phyloP scores from a whole-genome alignment of 805 yeast species.

The Yarrowia sp. region DNA sequence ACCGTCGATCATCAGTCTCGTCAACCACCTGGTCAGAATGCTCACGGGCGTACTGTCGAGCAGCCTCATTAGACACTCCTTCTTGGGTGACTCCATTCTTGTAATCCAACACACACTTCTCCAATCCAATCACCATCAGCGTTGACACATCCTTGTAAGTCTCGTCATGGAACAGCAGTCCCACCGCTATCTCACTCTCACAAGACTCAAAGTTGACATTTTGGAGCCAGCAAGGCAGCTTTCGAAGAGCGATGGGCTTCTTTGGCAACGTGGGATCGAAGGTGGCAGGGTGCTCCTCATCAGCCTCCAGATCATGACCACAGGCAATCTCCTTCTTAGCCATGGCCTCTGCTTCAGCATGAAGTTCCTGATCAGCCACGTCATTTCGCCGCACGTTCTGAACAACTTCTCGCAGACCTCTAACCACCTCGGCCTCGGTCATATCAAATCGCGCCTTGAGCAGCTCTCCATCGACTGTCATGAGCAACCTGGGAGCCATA shows the following conservation, averaged over 20 bases:
- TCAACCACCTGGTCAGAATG: conserved; percentile 9
- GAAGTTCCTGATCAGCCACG: neutral
- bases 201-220: conserved; percentile 34
- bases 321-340: conserved; percentile 10
- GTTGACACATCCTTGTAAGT: conserved; percentile 10
- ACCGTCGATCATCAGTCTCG: conserved; percentile 30
- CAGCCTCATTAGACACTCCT: neutral
- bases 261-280: conserved; percentile 4
- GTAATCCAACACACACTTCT: neutral
- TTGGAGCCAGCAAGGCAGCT: conserved; percentile 35
- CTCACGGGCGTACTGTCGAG: conserved; percentile 7
- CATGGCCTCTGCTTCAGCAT: neutral
- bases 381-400: conserved; percentile 17
- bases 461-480: conserved; percentile 32
- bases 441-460: conserved; percentile 33
- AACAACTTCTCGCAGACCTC: conserved; percentile 33
- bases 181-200: conserved; percentile 32
- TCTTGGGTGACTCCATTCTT: conserved; percentile 3
- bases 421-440: conserved; percentile 37
- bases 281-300: neutral
- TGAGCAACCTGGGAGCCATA: conserved; percentile 36
- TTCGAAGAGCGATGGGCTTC: conserved; percentile 24
- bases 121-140: neutral
- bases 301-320: conserved; percentile 3
- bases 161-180: conserved; percentile 20